Evolutionary conservation across 2,329 filamentous ascomycete genomes (phyloP), one percentile per base, ranked within the genome.

Genomic region (Blastomyces percursus): DNA sequence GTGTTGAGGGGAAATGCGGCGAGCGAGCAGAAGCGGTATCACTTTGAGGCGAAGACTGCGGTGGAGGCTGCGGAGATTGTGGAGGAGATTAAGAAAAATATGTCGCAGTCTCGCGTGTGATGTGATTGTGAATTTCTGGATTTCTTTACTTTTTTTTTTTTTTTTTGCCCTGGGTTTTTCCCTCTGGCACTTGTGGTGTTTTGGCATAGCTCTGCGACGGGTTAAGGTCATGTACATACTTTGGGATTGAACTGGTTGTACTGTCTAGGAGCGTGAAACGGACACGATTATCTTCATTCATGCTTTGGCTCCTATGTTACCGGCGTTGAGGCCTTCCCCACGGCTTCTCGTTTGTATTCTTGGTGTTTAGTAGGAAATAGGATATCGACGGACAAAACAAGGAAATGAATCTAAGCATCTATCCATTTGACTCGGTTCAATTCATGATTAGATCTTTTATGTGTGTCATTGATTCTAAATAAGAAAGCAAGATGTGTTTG

Each of bases 11-110:
- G 84, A 66, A 80, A 82, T 56, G 85, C 87, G 72, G 80, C 84
- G 67, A 80, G 80, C 38, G 85, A 87, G 72, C 83, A 82, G 67
- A 87, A 87, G 73, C 72, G 85, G 65, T 87, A 87, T 72, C 85
- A 87, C 68, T 87, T 87, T 71, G 85, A 87, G 71, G 83, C 84
- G 52, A 76, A 77, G 60, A 84, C 77, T 65, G 75, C 78, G 9
- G 75, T 78, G 30, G 85, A 87, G 71, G 84, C 84, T 19, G 76
- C 79, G 61, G 82, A 84, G 69, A 86, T 87, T 71, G 84, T 86
- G 57, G 78, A 79, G 57, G 85, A 87, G 74, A 84, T 87, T 55
- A 83, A 82, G 74, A 83, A 79, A 70, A 84, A 83, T 57, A 80
- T 84, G 71, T 77, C 71, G 64, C 76, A 75, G 69, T 76, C 78